phyloP scores from a whole-genome alignment of 192 early-diverging fungal genomes.

The Coemansia sp. region DNA sequence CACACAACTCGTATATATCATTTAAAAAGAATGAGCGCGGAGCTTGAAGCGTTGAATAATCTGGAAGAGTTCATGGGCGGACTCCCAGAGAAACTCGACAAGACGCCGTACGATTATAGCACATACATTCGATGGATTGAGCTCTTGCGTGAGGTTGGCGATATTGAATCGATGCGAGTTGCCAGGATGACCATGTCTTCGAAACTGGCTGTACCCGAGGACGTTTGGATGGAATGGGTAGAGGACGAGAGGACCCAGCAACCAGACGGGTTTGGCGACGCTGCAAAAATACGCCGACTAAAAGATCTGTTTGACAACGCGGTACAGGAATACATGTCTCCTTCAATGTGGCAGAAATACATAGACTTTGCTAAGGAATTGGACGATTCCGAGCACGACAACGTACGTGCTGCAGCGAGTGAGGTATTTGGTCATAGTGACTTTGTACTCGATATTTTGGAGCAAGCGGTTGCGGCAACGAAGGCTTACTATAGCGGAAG shows the following conservation, averaged over 20 bases:
- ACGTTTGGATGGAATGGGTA: constrained; percentile 30
- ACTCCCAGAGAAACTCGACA: constrained; percentile 42
- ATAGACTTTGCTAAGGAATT: constrained; percentile 23
- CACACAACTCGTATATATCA: neutral
- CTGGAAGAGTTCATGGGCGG: constrained; percentile 29
- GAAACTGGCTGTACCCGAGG: constrained; percentile 33
- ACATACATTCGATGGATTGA: constrained; percentile 39
- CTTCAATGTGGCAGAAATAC: constrained; percentile 37
- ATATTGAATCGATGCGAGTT: constrained; percentile 40
- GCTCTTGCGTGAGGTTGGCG: constrained; percentile 31
- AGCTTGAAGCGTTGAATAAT: constrained; percentile 21
- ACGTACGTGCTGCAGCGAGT: constrained; percentile 17
- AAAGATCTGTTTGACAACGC: constrained; percentile 20
- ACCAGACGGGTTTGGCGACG: constrained; percentile 1
- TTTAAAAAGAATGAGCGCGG: constrained; percentile 4
- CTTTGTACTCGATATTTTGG: constrained; percentile 14
- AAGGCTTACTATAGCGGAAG: constrained; percentile 21
- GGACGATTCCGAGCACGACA: neutral
- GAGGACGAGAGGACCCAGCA: constrained; percentile 18
- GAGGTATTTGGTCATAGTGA: constrained; percentile 23
- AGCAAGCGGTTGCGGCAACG: constrained; percentile 28
- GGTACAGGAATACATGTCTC: constrained; percentile 19
- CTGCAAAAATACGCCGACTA: constrained; percentile 10
- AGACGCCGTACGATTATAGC: constrained; percentile 39
- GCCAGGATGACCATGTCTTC: constrained; percentile 33